Evolutionary conservation across 768 basidiomycete species (phyloP), one percentile per base, ranked within the genome.

Genomic region (Piloderma croceum): DNA sequence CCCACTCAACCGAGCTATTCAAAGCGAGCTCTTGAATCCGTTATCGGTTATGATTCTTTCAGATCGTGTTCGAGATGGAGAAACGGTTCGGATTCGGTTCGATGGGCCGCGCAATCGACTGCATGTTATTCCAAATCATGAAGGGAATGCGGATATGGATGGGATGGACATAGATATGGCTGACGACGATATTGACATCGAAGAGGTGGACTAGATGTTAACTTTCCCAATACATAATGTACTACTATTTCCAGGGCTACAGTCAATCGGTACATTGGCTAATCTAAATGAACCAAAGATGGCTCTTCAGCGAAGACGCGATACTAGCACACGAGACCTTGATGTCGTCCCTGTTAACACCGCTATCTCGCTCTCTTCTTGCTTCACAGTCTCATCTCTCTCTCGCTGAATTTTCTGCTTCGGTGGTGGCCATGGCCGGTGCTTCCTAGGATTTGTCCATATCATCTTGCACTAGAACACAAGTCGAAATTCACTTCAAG

Each of bases 1-100:
- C 31, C 96, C 94, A 1, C 74, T 97, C 47, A 89, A 90, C 56
- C 77, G 92, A 24, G 77, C 87, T 4, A 93, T 99, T 49, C 93
- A 96, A 63, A 82, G 75, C 51, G 90, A 97, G 53, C 71, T 99
- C 24, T 73, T 98, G 53, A 93, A 96, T 58, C 94, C 93, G 10
- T 67, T 98, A 25, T 89, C 90, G 12, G 68, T 84, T 41, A 73
- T 86, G 70, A 71, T 98, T 31, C 78, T 98, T 35, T 83, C 89
- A 29, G 87, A 86, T 50, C 75, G 80, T 31, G 69, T 97, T 38
- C 70, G 79, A 31, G 91, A 97, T 39, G 82, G 81, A 11, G 94
- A 98, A 62, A 74, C 59, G 0, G 85, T 87, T 6, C 62, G 63
- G 20, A 72, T 97, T 38, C 73, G 74, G 18, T 91, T 90, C 47